Evolutionary conservation across 163 green algal species (phyloP).

Genomic region (Scenedesmus sp.): DNA sequence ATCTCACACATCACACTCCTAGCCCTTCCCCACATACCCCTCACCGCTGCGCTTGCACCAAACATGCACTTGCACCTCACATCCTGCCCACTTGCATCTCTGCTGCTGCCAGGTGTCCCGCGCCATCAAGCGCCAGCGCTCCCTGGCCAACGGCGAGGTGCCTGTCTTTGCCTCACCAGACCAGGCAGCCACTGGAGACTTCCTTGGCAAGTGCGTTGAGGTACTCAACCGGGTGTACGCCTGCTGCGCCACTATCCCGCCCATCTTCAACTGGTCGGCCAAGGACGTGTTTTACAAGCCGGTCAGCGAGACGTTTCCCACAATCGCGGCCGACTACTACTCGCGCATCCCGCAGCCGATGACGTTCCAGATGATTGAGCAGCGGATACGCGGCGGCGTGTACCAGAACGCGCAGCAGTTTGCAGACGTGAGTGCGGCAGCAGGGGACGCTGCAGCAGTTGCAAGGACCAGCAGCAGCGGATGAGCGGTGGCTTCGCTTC

Average conservation of each 20-base stretch:
- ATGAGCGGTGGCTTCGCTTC: too few species aligned
- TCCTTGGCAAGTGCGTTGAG: slow-evolving; percentile 47
- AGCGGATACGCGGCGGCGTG: background rate
- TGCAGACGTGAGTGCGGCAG: slow-evolving; percentile 40
- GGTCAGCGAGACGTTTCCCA: slow-evolving; percentile 51
- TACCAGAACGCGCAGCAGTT: slow-evolving; percentile 52
- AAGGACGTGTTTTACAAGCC: slow-evolving; percentile 53
- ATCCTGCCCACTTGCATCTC: background rate
- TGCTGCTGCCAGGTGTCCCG: slow-evolving; percentile 39
- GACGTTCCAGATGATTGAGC: slow-evolving; percentile 52
- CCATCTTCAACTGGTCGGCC: slow-evolving; percentile 35
- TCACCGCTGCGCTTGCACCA: background rate
- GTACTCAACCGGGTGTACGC: slow-evolving; percentile 48
- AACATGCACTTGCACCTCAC: background rate
- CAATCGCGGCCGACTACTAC: slow-evolving; percentile 56
- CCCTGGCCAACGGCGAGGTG: slow-evolving; percentile 44
- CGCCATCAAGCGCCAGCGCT: slow-evolving; percentile 51
- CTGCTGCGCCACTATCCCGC: background rate
- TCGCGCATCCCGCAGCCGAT: slow-evolving; percentile 40
- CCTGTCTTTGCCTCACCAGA: slow-evolving; percentile 14
- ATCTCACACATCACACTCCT: background rate
- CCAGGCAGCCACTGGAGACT: slow-evolving; percentile 25
- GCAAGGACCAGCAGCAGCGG: background rate
- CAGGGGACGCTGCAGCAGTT: background rate
- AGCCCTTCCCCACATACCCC: too few species aligned